phyloP scores from a whole-genome alignment of 2,329 filamentous ascomycete genomes.

The Escovopsis sp. region DNA sequence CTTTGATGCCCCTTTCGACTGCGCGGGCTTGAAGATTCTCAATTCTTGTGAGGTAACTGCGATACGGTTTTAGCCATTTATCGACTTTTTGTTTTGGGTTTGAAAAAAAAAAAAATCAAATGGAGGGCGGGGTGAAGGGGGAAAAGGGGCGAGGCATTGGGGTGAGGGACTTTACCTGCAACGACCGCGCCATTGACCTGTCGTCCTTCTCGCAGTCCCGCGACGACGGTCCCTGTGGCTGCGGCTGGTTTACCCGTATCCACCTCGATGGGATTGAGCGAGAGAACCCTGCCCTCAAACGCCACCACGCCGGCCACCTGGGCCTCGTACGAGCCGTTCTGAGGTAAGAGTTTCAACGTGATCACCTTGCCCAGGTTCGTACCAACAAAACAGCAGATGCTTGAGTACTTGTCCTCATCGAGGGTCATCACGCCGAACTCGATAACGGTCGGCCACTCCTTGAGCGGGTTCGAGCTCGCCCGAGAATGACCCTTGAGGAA shows the following conservation, averaged over 20 bases:
- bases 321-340: constrained; percentile 52
- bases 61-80: too few species aligned
- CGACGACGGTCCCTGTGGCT: constrained; percentile 62
- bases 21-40: constrained; percentile 77
- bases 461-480: constrained; percentile 22
- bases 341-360: constrained; percentile 82
- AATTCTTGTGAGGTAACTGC: constrained; percentile 54
- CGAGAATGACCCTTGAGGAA: constrained; percentile 40
- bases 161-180: constrained; percentile 39
- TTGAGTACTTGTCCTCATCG: constrained; percentile 90
- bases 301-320: constrained; percentile 53
- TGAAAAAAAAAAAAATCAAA: too few species aligned
- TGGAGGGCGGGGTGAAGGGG: too few species aligned
- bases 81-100: too few species aligned
- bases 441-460: constrained; percentile 66
- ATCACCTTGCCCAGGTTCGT: constrained; percentile 71
- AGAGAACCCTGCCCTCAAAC: constrained; percentile 56
- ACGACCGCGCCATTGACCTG: constrained; percentile 71
- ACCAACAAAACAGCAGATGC: constrained; percentile 82
- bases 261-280: constrained; percentile 64
- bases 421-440: constrained; percentile 91
- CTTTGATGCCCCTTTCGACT: constrained; percentile 80
- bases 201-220: constrained; percentile 57
- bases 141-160: background rate
- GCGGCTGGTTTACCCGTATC: constrained; percentile 62